phyloP scores from a whole-genome alignment of 768 basidiomycete species.

The Plicaturopsis crispa region DNA sequence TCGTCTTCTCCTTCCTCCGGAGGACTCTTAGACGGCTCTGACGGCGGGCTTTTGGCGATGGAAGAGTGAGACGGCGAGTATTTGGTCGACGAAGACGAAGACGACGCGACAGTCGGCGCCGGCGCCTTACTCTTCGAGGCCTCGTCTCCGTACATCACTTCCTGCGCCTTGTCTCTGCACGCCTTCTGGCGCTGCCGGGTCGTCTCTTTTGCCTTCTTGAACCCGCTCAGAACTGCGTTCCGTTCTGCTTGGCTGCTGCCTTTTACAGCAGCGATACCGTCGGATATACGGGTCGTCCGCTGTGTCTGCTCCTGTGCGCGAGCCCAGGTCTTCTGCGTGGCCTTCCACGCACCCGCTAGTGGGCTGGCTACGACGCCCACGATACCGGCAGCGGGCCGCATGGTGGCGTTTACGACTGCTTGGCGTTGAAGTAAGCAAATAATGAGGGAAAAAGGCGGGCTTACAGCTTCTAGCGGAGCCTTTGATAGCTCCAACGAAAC shows the following conservation, averaged over 20 bases:
- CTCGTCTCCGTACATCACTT: slow-evolving; percentile 18
- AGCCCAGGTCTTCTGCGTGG: slow-evolving; percentile 21
- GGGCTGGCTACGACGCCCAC: slow-evolving; percentile 27
- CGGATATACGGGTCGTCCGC: slow-evolving; percentile 27
- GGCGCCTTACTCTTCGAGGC: slow-evolving; percentile 1
- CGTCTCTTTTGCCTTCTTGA: slow-evolving; percentile 24
- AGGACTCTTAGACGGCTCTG: not conserved
- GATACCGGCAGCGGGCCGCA: slow-evolving; percentile 25
- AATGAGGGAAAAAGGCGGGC: not conserved
- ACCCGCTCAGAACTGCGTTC: slow-evolving; percentile 25
- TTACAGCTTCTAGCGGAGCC: slow-evolving; percentile 27
- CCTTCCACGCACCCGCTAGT: slow-evolving; percentile 29
- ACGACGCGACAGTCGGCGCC: slow-evolving; percentile 1
- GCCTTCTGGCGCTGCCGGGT: slow-evolving; percentile 25
- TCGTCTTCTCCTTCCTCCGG: slow-evolving; percentile 12
- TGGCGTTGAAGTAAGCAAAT: slow-evolving; percentile 14
- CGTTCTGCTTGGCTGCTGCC: slow-evolving; percentile 25
- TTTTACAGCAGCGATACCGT: slow-evolving; percentile 30
- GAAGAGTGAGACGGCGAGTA: slow-evolving; percentile 1
- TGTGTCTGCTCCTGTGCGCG: slow-evolving; percentile 24
- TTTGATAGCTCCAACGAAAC: slow-evolving; percentile 26
- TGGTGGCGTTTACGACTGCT: slow-evolving; percentile 19
- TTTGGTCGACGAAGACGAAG: not conserved
- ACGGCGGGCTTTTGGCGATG: not conserved
- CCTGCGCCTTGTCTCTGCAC: slow-evolving; percentile 25